Evolutionary conservation across 768 basidiomycete species (phyloP), one percentile per base, ranked within the genome.

Genomic region (Termitomyces sp.): DNA sequence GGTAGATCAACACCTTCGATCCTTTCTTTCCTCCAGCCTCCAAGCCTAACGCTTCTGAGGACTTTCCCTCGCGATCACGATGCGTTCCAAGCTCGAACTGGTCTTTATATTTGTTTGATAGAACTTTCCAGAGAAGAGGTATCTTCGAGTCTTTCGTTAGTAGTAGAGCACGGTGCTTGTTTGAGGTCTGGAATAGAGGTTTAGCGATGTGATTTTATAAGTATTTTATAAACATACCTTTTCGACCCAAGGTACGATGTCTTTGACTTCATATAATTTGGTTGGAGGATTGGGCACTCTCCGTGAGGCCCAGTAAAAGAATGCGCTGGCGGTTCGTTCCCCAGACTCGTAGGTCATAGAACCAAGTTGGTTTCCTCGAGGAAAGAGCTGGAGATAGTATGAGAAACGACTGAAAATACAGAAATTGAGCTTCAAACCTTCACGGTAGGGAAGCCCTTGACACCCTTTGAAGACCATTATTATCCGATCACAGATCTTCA

Each of bases 361-460:
- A 1, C 83, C 78, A 3, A 84, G 70, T 57, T 84, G 78, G 9
- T 77, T 79, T 8, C 94, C 95, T 45, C 89, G 82, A 12, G 95
- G 93, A 77, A 89, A 98, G 2, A 91, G 75, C 85, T 90, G 55
- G 11, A 63, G 2, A 55, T 16, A 15, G 38, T n/a, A 35, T 63
- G 36, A 59, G 63, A 59, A n/a, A 54, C 22, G 40, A 16, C n/a
- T 20, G n/a, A 32, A 38, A 13, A 18, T 11, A 11, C 7, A 18
- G 9, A 15, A 28, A 28, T 5, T 7, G 8, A 52, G 44, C 11
- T 48, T 61, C 73, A 50, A 66, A 89, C 87, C 78, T 98, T 98
- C 72, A 98, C 79, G 3, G 95, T 97, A 2, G 95, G 95, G 82
- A 95, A 98, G 2, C 95, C 95, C 74, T 95, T 80, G 22, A 97